Base-by-base conservation (phyloP, 176 grass and related monocot species). In the Leersia perrieri region DNA sequence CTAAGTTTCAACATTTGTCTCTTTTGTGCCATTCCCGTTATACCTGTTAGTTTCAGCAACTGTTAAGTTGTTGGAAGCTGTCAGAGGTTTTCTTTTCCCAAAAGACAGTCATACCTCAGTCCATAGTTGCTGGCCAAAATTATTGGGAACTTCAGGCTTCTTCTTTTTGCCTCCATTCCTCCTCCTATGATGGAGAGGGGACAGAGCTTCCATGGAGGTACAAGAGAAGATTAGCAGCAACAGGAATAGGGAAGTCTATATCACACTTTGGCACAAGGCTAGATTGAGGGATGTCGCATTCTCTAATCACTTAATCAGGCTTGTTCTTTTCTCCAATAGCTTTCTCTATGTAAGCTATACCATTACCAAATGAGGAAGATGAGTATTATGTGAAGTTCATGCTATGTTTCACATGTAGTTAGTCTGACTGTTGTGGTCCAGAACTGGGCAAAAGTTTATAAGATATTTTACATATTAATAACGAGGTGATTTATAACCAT, bases 401-500 rank as follows among this genome's bases (percentile, higher is more conserved):
- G 32, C 25, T 68, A 31, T 11, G 16, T 60, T 76, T 18, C 18
- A 27, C 30, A n/a, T 42, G 25, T 1, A 4, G 68, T 51, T 16
- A 70, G 33, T 39, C 42, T 57, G 33, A 66, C n/a, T 5, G 26
- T 38, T 73, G 42, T 79, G 31, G 67, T 79, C 44, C 35, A 75
- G 18, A 70, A 53, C 14, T 31, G 31, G 27, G 35, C 60, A 47
- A 68, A 75, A 34, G n/a, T n/a, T 49, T 4, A 38, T 58, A 77
- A 33, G 3, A n/a, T 32, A 28, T 6, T 66, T 11, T 33, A 57
- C 66, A 35, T 23, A 73, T 73, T 13, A 7, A 22, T 30, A 68
- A 34, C 22, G 20, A 38, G 8, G 73, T 79, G 45, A 45, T 39
- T 65, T 86, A 29, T 29, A 64, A 80, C 28, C 30, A 77, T 58